Base-by-base conservation (phyloP, 2,329 filamentous ascomycete genomes). In the Diatrype stigma region DNA sequence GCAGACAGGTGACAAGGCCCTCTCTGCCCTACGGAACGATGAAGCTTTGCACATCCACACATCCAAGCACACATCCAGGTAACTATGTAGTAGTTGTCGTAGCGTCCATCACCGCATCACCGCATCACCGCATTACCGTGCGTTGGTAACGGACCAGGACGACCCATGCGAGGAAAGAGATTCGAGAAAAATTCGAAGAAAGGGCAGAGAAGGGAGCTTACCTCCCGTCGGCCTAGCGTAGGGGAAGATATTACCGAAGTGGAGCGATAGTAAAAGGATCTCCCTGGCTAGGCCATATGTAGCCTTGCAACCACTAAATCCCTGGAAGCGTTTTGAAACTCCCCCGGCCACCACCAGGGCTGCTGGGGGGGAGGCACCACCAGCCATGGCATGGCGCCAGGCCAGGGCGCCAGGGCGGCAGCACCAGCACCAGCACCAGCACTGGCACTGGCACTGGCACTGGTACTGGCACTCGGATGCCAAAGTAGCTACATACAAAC, bases 141-240 rank as follows among this genome's bases (percentile, higher is more conserved):
- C 12, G n/a, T 37, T 14, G 34, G 34, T 37, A 44, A 2, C 30
- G 6, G 40, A 52, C 55, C 53, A 51, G 56, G 55, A 53, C 55
- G 45, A 57, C 54, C 55, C 57, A 56, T 56, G 55, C 55, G 56
- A 46, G 34, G 54, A 58, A 59, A 56, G 56, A 56, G 46, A 62
- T 67, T 67, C 65, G 61, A 67, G 64, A 67, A 67, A 63, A 65
- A 59, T 65, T 67, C 63, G 59, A 67, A 61, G 51, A 59, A 56
- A 55, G 56, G 52, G 30, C 30, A n/a, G n/a, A n/a, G n/a, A 19
- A 51, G 56, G 51, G 50, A 56, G 54, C 51, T 55, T 52, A 40
- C 52, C 51, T 30, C 26, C 26, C 26, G 26, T 30, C 51, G 55
- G 51, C 45, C 59, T 65, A 66, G 64, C 58, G 63, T 55, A 60